A percentile compares a stretch with the other conserved stretches of the same genome.
Conservation (phyloP, 331 rosid species). For the Pyrus hybrid region DNA sequence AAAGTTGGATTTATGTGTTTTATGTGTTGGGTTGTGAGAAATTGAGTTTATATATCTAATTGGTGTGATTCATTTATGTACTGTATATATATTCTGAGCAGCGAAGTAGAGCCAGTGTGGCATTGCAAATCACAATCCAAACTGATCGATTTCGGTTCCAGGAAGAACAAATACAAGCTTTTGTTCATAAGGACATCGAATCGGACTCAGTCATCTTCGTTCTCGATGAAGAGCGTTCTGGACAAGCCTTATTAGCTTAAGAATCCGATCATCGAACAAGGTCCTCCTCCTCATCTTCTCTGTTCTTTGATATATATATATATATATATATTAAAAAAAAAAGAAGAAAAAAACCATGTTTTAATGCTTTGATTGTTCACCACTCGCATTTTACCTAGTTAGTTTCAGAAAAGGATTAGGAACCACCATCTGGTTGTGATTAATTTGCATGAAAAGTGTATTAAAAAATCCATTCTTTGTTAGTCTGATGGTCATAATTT, state of each 20-base stretch:
- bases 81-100: background rate
- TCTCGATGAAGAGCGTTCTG: slow-evolving; percentile 37
- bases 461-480: slow-evolving; percentile 3
- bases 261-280: slow-evolving; percentile 42
- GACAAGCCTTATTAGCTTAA: slow-evolving; percentile 41
- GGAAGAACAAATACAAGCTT: slow-evolving; percentile 31
- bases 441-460: background rate
- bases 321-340: too few relatives aligned
- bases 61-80: too few relatives aligned
- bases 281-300: slow-evolving; percentile 18
- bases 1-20: too few relatives aligned
- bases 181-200: slow-evolving; percentile 24
- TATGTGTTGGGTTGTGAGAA: too few relatives aligned
- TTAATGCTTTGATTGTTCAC: background rate
- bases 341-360: too few relatives aligned
- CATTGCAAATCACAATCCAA: slow-evolving; percentile 31
- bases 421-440: slow-evolving; percentile 7
- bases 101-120: slow-evolving; percentile 19
- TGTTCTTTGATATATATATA: background rate
- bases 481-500: slow-evolving; percentile 15
- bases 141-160: slow-evolving; percentile 24
- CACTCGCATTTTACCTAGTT: slow-evolving; percentile 8
- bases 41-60: too few relatives aligned
- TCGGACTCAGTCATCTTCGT: slow-evolving; percentile 5
- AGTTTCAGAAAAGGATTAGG: slow-evolving; percentile 20